Evolutionary conservation across 148 eudicot genomes (phyloP), one percentile per base, ranked within the genome.

Genomic region (Chenopodium suecicum): DNA sequence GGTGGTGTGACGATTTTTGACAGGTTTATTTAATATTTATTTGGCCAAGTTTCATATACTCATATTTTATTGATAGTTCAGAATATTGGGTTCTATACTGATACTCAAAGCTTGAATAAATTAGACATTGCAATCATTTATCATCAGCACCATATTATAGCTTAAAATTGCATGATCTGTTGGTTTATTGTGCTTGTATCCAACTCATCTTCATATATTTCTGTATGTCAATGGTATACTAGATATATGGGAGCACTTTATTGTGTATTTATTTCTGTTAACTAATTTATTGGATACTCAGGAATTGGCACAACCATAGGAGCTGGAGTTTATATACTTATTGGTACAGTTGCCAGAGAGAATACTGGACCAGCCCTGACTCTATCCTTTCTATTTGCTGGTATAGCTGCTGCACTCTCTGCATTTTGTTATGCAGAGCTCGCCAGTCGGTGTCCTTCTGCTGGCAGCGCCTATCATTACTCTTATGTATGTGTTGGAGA

Each of bases 361-460:
- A 88, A 86, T 75, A 77, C 98, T 29, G 98, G 98, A 52, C 96
- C 97, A 1, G 96, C 96, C 74, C 92, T 94, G n/a, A 82, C 94
- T 73, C 72, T 94, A 66, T 94, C 98, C 32, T 94, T 94, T 81
- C 79, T 94, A 72, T 89, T 91, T 69, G 98, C 96, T 71, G 98
- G 96, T 34, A 85, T 92, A 81, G 96, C 98, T 46, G 96, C 98
- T 88, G 96, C 88, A 66, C 98, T 94, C 72, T 92, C 98, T 29
- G 96, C 98, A 70, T 93, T 93, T 76, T 91, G 98, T 82, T 93
- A 93, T 83, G 98, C 98, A 6, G 98, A 93, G 87, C 91, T 93
- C 23, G 93, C 98, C 63, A 91, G 98, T 86, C 94, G 97, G n/a
- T 94, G 94, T 84, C 98, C 98, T 79, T 94, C 96, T 9, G 98